Evolutionary conservation across 352 stramenopile species (phyloP).

Genomic region (Pythium insidiosum): DNA sequence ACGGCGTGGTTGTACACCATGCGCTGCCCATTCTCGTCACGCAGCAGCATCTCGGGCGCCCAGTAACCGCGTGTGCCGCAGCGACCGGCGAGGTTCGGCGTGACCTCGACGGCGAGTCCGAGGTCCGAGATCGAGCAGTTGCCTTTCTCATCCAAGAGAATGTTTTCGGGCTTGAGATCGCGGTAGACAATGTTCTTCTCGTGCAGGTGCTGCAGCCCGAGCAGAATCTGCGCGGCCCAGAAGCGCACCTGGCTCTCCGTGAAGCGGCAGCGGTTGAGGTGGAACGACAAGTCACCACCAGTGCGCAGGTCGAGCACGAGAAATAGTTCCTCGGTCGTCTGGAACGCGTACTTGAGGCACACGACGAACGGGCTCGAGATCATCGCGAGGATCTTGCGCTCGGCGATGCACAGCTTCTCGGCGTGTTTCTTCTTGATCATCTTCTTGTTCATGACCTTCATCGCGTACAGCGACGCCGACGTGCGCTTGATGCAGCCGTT

Average conservation of each 20-base stretch:
- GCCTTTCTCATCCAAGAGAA: slow-evolving; percentile 90
- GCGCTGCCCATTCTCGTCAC: slow-evolving; percentile 86
- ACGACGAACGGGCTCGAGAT: slow-evolving; percentile 91
- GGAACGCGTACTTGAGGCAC: slow-evolving; percentile 94
- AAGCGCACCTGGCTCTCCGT: slow-evolving; percentile 71
- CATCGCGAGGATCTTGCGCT: slow-evolving; percentile 70
- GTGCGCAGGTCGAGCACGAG: slow-evolving; percentile 96
- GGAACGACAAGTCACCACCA: slow-evolving; percentile 93
- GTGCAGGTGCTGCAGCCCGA: slow-evolving; percentile 79
- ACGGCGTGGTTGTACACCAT: slow-evolving; percentile 92
- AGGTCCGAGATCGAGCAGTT: slow-evolving; percentile 95
- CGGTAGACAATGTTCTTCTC: slow-evolving; percentile 88
- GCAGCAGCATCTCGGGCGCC: slow-evolving; percentile 95
- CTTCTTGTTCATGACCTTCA: slow-evolving; percentile 87
- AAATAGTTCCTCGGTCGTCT: slow-evolving; percentile 93
- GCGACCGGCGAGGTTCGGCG: slow-evolving; percentile 65
- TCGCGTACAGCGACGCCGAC: slow-evolving; percentile 70
- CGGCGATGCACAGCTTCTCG: slow-evolving; percentile 65
- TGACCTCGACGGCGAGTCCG: slow-evolving; percentile 93
- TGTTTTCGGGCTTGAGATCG: slow-evolving; percentile 88
- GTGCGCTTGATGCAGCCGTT: slow-evolving; percentile 95
- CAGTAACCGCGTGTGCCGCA: slow-evolving; percentile 87
- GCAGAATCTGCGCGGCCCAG: slow-evolving; percentile 72
- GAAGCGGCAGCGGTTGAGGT: slow-evolving; percentile 63
- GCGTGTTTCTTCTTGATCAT: slow-evolving; percentile 91